Evolutionary conservation across 805 yeast genomes (phyloP), one percentile per base, ranked within the genome.

Genomic region (Teunomyces barrocoloradensis): DNA sequence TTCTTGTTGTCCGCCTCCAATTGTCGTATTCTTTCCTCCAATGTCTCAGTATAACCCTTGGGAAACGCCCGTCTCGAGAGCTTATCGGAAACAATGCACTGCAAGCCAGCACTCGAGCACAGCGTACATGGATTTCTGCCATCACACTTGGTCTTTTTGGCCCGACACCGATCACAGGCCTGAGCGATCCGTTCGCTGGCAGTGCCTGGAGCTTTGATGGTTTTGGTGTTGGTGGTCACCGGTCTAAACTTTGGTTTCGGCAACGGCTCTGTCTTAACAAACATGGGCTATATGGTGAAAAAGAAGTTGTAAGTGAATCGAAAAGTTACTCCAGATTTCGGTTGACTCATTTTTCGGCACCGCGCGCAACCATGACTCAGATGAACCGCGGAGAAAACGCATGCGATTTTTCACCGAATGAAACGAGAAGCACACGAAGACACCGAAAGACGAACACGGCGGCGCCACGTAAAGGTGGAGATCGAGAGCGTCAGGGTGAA

Each of bases 131-230:
- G 86, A 49, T 81, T 77, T 47, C 79, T 77, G 1, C 94, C 94
- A 55, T 87, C 92, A 68, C 95, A 87, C 48, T 83, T 79, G 10
- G 85, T 82, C 64, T 87, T 87, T 59, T 87, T 87, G 42, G 87
- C 80, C 43, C 96, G 71, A 60, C 96, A 90, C 43, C 97, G 69
- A 61, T 89, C 96, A 65, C 97, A 89, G 0, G 96, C 96, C 61
- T 89, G 96, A 0, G 96, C 91, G 2, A 87, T 87, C 47, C 96
- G 68, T 48, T 81, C 84, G 0, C 78, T 73, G 23, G 78, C 73
- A 11, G 82, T 70, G 1, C 92, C 91, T 2, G 88, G 88, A 1
- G 88, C 78, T 52, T 79, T 78, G 48, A 87, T 88, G n/a, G 69
- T 70, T 45, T 69, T 69, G 25, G 62, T 58, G 43, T 63, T 61